Conservation (phyloP, 495 filamentous ascomycete genomes). For the Darksidea phi region DNA sequence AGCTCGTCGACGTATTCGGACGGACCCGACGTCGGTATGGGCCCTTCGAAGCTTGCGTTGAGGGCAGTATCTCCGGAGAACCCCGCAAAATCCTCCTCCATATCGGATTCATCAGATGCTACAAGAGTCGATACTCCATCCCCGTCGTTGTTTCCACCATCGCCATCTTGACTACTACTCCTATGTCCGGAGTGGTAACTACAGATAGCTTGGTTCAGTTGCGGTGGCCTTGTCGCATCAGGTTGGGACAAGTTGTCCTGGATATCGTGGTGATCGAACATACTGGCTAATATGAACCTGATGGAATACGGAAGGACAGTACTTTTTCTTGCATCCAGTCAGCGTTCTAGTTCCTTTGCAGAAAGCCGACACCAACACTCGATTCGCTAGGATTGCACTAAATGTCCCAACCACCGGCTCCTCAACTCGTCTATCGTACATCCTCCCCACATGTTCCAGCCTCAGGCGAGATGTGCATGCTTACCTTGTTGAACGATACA, state of each 20-base stretch:
- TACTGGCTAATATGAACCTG: background rate
- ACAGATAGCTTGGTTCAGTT: slow-evolving; percentile 26
- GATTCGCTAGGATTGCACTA: too few species aligned
- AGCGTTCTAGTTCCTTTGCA: too few species aligned
- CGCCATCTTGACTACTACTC: background rate
- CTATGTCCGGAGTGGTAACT: slow-evolving; percentile 28
- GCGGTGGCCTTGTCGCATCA: slow-evolving; percentile 20
- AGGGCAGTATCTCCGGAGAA: background rate
- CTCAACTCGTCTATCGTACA: too few species aligned
- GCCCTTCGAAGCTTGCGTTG: background rate
- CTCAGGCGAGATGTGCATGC: too few species aligned
- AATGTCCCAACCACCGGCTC: too few species aligned
- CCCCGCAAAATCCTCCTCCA: background rate
- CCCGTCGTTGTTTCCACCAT: slow-evolving; percentile 14
- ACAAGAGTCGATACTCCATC: slow-evolving; percentile 19
- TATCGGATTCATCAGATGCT: slow-evolving; percentile 4
- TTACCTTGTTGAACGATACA: too few species aligned
- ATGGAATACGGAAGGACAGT: too few species aligned
- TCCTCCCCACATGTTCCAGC: too few species aligned
- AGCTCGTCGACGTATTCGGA: slow-evolving; percentile 4
- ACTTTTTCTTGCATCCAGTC: too few species aligned
- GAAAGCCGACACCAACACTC: too few species aligned
- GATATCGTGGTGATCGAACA: background rate
- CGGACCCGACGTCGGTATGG: background rate
- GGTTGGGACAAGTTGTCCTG: slow-evolving; percentile 1